phyloP scores from a whole-genome alignment of 2,329 filamentous ascomycete genomes.

The Neophaeococcomyces aloes region DNA sequence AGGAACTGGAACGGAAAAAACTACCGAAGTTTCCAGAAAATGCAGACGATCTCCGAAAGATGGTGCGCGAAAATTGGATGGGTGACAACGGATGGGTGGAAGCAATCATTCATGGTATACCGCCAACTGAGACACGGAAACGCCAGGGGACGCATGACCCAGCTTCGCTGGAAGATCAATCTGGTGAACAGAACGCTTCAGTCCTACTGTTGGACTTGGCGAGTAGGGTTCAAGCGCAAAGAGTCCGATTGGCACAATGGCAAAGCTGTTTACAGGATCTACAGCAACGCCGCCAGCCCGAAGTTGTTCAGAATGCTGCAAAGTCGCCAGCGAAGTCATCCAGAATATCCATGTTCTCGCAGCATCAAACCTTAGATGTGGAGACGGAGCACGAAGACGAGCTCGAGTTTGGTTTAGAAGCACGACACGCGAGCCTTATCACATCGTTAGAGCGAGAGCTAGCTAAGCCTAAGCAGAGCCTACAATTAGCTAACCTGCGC shows the following conservation, averaged over 20 bases:
- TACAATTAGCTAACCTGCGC: too few species aligned
- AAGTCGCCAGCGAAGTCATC: too few species aligned
- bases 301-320: slow-evolving; percentile 17
- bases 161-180: slow-evolving; percentile 9
- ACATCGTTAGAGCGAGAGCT: too few species aligned
- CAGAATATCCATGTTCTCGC: too few species aligned
- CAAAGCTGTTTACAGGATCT: slow-evolving; percentile 48
- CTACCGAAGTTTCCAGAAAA: background rate
- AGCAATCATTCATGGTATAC: slow-evolving; percentile 57
- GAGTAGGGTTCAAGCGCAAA: slow-evolving; percentile 54
- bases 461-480: too few species aligned
- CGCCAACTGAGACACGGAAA: slow-evolving; percentile 35
- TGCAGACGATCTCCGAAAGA: background rate
- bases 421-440: too few species aligned
- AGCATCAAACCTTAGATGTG: too few species aligned
- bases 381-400: too few species aligned
- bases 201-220: slow-evolving; percentile 58
- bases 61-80: slow-evolving; percentile 46
- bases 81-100: slow-evolving; percentile 67
- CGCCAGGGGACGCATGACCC: too few species aligned
- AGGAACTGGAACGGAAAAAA: slow-evolving; percentile 23
- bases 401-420: too few species aligned
- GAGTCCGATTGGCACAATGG: slow-evolving; percentile 61
- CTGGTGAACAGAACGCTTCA: slow-evolving; percentile 2
- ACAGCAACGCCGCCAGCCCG: slow-evolving; percentile 13